Conservation (phyloP, 1,139 yeast species). For the Wickerhamiella pararugosa region DNA sequence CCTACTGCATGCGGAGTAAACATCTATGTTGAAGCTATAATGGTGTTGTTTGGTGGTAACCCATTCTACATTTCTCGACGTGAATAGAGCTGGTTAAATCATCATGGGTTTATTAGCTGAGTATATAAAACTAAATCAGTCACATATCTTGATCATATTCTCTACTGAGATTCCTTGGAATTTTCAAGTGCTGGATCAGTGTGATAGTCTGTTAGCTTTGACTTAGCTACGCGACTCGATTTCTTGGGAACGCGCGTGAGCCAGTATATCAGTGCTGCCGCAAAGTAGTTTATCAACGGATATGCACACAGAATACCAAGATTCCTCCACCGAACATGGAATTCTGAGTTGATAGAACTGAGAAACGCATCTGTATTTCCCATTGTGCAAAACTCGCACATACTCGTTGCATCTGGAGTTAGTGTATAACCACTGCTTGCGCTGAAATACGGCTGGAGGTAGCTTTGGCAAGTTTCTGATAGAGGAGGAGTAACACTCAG, state of each 20-base stretch:
- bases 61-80: no score
- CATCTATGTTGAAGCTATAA: no score
- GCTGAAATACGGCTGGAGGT: constrained; percentile 27
- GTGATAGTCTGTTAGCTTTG: not conserved
- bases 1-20: no score
- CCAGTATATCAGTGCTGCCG: constrained; percentile 50
- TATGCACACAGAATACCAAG: constrained; percentile 41
- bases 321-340: constrained; percentile 41
- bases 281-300: constrained; percentile 31
- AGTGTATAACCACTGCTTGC: constrained; percentile 37
- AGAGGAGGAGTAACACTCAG: constrained; percentile 40
- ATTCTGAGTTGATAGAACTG: constrained; percentile 31
- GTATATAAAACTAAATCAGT: no score
- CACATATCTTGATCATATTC: no score
- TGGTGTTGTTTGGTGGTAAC: no score
- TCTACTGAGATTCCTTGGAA: not conserved
- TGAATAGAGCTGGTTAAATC: no score
- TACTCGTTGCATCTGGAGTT: constrained; percentile 36
- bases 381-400: constrained; percentile 47
- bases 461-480: constrained; percentile 46
- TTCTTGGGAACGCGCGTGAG: constrained; percentile 57
- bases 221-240: constrained; percentile 18
- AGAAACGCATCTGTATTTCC: constrained; percentile 41
- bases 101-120: no score
- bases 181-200: constrained; percentile 6